A percentile compares a stretch with the other conserved stretches of the same genome.
Evolutionary conservation across 164 flowering plant genomes (phyloP).

Genomic region (Akebia trifoliata): DNA sequence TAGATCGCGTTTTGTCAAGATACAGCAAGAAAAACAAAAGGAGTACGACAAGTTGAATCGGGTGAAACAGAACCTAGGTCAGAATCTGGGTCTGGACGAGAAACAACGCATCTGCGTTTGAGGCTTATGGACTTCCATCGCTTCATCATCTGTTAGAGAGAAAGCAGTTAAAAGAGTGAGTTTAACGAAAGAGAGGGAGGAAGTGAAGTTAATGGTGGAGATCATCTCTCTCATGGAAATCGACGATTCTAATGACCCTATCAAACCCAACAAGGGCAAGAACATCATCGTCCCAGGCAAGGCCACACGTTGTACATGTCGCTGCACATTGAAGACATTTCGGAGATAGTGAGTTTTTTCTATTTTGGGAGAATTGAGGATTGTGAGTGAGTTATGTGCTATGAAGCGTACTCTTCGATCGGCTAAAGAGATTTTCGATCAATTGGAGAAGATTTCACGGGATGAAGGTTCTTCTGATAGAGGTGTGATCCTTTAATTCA

Average conservation of each 20-base stretch:
- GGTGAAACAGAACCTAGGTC: conserved; percentile 9
- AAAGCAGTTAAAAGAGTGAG: no score
- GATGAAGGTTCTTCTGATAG: conserved; percentile 24
- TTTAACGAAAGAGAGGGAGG: conserved; percentile 3
- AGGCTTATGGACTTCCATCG: conserved; percentile 43
- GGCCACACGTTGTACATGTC: conserved; percentile 86
- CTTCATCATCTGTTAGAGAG: conserved; percentile 32
- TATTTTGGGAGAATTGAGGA: conserved; percentile 39
- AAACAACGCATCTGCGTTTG: conserved; percentile 5
- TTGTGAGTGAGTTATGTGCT: conserved; percentile 55
- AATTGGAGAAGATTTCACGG: conserved; percentile 34
- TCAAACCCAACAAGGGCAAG: conserved; percentile 51
- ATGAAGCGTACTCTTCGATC: conserved; percentile 52
- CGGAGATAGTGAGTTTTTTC: conserved; percentile 45
- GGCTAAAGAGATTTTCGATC: conserved; percentile 43
- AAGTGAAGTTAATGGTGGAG: conserved; percentile 31
- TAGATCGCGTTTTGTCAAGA: no score
- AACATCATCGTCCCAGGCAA: conserved; percentile 24
- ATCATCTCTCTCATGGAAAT: conserved; percentile 50
- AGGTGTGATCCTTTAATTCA: no score
- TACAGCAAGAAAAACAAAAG: conserved; percentile 28
- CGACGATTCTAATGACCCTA: conserved; percentile 30
- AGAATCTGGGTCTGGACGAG: conserved; percentile 9
- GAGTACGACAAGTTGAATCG: conserved; percentile 10
- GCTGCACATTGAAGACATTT: conserved; percentile 81